Percentiles rank a stretch among this genome's conserved stretches.
Evolutionary conservation across 768 basidiomycete species (phyloP).

Genomic region (Mycena latifolia): DNA sequence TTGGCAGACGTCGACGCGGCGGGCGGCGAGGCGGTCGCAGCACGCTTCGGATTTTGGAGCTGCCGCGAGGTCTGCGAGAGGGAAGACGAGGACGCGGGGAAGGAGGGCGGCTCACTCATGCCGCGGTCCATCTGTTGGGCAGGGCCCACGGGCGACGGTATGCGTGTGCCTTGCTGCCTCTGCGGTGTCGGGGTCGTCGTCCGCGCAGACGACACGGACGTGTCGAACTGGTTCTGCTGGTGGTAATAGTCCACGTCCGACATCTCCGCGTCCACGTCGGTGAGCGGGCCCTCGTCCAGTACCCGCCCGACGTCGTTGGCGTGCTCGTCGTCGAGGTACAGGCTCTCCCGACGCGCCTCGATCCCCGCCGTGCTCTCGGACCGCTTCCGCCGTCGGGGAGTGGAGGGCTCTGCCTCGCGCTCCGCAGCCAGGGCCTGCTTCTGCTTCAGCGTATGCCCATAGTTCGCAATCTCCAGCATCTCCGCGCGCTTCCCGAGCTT

Average conservation of each 20-base stretch:
- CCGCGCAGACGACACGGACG: constrained; percentile 22
- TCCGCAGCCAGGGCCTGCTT: constrained; percentile 39
- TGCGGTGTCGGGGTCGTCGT: constrained; percentile 43
- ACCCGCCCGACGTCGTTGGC: constrained; percentile 64
- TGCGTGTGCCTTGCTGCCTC: constrained; percentile 37
- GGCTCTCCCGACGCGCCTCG: constrained; percentile 66
- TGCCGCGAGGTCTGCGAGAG: constrained; percentile 44
- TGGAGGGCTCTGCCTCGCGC: constrained; percentile 39
- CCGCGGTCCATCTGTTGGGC: constrained; percentile 47
- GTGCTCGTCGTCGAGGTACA: constrained; percentile 75
- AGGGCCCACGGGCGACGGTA: constrained; percentile 36
- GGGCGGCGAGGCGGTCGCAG: constrained; percentile 35
- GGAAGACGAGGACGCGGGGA: constrained; percentile 49
- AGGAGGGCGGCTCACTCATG: constrained; percentile 52
- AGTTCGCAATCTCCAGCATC: constrained; percentile 91
- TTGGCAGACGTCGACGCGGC: constrained; percentile 47
- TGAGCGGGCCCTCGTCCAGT: constrained; percentile 80
- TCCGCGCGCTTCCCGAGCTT: constrained; percentile 80
- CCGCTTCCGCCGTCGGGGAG: constrained; percentile 59
- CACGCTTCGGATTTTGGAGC: constrained; percentile 46
- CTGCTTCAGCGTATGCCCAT: constrained; percentile 71
- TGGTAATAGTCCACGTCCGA: constrained; percentile 55
- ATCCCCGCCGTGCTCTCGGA: constrained; percentile 75
- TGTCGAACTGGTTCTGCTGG: constrained; percentile 41
- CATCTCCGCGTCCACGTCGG: constrained; percentile 76